These are phyloP conservation scores for Diplosphaera chodatii DNA, from an alignment of 139 green algal species.

Conservation along the genomic window DNA sequence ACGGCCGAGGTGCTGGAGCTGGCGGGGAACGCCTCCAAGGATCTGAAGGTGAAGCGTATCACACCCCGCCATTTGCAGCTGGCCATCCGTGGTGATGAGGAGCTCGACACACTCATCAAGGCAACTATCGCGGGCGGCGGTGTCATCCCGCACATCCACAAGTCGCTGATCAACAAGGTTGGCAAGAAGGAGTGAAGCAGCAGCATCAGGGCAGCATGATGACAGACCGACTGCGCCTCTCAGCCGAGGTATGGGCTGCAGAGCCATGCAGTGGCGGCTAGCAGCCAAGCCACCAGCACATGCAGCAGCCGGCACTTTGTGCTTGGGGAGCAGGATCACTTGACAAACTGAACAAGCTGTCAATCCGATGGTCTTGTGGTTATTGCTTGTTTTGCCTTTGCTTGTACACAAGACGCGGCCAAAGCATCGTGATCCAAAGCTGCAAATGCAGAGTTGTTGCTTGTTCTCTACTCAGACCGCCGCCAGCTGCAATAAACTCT, in stretches of 20 bases:
- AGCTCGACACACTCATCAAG: constrained; percentile 99
- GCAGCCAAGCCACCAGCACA: no score
- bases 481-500: no score
- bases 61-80: constrained; percentile 98
- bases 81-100: constrained; percentile 97
- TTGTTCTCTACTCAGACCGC: no score
- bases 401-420: no score
- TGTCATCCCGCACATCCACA: constrained; percentile 99
- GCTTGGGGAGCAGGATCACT: not conserved
- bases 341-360: not conserved
- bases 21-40: constrained; percentile 98
- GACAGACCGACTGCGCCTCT: no score
- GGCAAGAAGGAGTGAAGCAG: constrained; percentile 22
- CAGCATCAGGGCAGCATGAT: no score
- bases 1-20: constrained; percentile 97
- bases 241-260: no score
- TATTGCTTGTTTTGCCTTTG: not conserved
- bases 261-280: no score
- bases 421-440: no score
- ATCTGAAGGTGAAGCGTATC: constrained; percentile 99
- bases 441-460: no score
- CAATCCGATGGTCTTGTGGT: no score
- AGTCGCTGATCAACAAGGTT: constrained; percentile 81
- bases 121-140: constrained; percentile 97
- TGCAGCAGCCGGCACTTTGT: no score